Conservation (phyloP, 805 yeast species). For the Candida krabiensis region DNA sequence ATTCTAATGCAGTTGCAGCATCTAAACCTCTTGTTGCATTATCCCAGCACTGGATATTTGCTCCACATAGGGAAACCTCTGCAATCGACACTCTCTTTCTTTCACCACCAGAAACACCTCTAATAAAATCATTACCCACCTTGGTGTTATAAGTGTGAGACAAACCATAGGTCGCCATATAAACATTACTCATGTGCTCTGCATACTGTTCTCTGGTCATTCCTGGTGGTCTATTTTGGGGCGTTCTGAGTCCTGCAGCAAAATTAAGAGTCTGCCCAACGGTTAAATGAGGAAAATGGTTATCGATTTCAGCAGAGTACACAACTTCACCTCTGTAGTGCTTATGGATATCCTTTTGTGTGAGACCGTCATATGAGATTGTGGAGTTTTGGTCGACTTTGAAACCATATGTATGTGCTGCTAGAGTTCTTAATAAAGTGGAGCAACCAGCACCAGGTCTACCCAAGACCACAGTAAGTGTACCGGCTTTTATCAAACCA, state of each 20-base stretch:
- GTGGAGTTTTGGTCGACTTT: constrained; percentile 44
- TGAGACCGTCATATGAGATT: constrained; percentile 56
- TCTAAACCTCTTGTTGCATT: constrained; percentile 73
- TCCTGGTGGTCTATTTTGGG: constrained; percentile 60
- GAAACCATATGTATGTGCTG: constrained; percentile 62
- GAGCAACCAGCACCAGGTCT: constrained; percentile 85
- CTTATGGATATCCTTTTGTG: constrained; percentile 47
- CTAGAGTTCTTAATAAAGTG: constrained; percentile 59
- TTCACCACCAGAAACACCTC: constrained; percentile 72
- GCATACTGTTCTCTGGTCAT: constrained; percentile 57
- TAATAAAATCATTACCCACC: constrained; percentile 61
- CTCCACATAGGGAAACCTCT: constrained; percentile 43
- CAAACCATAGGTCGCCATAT: constrained; percentile 30
- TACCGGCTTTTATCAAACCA: constrained; percentile 61
- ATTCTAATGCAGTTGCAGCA: constrained; percentile 68
- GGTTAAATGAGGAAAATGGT: constrained; percentile 66
- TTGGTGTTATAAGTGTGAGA: constrained; percentile 55
- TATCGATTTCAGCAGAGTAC: constrained; percentile 67
- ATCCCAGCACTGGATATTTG: constrained; percentile 57
- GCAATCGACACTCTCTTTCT: constrained; percentile 66
- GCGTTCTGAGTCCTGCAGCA: constrained; percentile 62
- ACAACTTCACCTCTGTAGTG: constrained; percentile 69
- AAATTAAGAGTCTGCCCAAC: constrained; percentile 66
- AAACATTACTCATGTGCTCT: constrained; percentile 46
- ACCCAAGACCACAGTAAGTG: constrained; percentile 69